Evolutionary conservation across 495 filamentous ascomycete species (phyloP).

Genomic region (Xylaria curta): DNA sequence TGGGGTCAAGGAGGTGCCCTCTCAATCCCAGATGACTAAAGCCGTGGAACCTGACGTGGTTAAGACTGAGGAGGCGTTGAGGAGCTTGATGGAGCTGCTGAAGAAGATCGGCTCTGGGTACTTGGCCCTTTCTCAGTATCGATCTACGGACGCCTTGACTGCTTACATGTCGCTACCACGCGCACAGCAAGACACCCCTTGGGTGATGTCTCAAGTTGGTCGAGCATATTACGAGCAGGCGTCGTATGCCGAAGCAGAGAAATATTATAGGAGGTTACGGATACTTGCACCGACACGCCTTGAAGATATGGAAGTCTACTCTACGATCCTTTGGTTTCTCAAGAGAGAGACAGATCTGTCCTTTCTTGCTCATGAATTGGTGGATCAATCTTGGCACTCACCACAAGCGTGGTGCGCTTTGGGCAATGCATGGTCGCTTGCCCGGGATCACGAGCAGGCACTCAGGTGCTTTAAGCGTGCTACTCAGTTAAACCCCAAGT

Average conservation of each 20-base stretch:
- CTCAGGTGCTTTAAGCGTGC: conserved; percentile 94
- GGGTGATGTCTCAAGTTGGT: conserved; percentile 89
- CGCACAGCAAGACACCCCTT: conserved; percentile 89
- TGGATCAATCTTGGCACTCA: conserved; percentile 83
- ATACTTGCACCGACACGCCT: conserved; percentile 76
- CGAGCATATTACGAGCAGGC: conserved; percentile 88
- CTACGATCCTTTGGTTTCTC: conserved; percentile 95
- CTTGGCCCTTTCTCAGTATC: conserved; percentile 75
- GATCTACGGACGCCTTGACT: conserved; percentile 75
- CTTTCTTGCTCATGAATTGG: conserved; percentile 86
- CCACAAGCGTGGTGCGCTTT: conserved; percentile 95
- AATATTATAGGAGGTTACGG: conserved; percentile 77
- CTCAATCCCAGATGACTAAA: conserved; percentile 43
- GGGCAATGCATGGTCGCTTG: conserved; percentile 95
- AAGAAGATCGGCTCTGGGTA: conserved; percentile 82
- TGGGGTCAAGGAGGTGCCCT: conserved; percentile 56
- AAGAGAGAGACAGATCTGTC: conserved; percentile 91
- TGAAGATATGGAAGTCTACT: conserved; percentile 97
- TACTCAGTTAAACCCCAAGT: conserved; percentile 84
- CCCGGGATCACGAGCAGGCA: conserved; percentile 92
- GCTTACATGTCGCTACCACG: conserved; percentile 71
- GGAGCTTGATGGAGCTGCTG: conserved; percentile 80
- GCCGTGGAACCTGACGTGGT: conserved; percentile 53
- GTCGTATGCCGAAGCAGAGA: conserved; percentile 83
- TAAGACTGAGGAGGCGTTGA: conserved; percentile 77